phyloP scores from a whole-genome alignment of 192 early-diverging fungal genomes.

The Mortierella antarctica region DNA sequence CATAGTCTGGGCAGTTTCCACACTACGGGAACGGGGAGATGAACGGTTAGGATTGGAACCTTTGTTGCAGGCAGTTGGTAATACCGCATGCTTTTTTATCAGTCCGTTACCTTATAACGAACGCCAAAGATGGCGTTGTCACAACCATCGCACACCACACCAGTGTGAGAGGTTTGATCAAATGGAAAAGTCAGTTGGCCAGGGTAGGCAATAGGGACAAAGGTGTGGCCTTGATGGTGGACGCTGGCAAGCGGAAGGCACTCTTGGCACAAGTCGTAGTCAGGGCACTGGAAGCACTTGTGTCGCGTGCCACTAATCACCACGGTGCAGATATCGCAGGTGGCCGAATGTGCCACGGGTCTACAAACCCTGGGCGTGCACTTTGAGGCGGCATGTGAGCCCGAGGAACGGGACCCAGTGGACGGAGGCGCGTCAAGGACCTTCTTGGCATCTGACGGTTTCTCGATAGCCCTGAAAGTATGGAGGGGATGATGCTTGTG shows the following conservation, averaged over 20 bases:
- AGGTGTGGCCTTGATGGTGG: conserved; percentile 57
- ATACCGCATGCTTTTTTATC: background rate
- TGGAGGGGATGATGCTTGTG: conserved; percentile 29
- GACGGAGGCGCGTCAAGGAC: background rate
- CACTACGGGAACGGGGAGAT: conserved; percentile 41
- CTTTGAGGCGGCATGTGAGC: background rate
- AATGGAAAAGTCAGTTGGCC: conserved; percentile 36
- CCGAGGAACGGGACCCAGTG: background rate
- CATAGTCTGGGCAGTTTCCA: conserved; percentile 69
- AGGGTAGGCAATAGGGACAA: conserved; percentile 45
- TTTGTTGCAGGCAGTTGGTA: background rate
- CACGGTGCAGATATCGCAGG: conserved; percentile 68
- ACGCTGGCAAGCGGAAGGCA: conserved; percentile 60
- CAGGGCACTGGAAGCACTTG: conserved; percentile 67
- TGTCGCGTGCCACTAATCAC: conserved; percentile 66
- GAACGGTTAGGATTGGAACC: background rate
- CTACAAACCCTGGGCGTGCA: background rate
- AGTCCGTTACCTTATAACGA: conserved; percentile 60
- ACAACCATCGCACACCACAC: conserved; percentile 62
- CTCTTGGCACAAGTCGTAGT: conserved; percentile 67
- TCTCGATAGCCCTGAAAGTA: conserved; percentile 45
- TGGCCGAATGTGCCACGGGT: conserved; percentile 25
- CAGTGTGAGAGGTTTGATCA: conserved; percentile 42
- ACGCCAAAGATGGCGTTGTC: conserved; percentile 54
- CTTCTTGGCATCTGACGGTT: conserved; percentile 13